Percentiles rank a stretch among this genome's conserved stretches.
Evolutionary conservation across 768 basidiomycete species (phyloP).

Genomic region (Leccinum ochraceum): DNA sequence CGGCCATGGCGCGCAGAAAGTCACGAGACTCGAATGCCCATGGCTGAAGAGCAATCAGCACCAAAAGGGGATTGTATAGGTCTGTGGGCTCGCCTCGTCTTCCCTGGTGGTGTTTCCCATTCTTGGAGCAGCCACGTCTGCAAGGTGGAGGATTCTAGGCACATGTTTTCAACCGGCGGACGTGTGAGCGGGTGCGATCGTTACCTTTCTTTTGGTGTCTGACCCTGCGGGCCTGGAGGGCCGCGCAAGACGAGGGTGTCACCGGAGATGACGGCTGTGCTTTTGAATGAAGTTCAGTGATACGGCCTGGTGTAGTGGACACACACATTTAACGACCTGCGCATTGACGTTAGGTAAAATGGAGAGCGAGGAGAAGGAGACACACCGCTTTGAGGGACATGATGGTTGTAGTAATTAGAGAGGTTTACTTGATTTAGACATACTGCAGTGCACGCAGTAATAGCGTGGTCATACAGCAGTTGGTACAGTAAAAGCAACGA

Average conservation of each 20-base stretch:
- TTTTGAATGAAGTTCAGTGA: conserved; percentile 20
- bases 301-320: not conserved
- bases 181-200: conserved; percentile 14
- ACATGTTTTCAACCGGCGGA: conserved; percentile 7
- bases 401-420: not conserved
- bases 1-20: conserved; percentile 79
- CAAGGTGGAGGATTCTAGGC: conserved; percentile 81
- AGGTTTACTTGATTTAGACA: too few species aligned
- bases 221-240: conserved; percentile 75
- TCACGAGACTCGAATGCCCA: conserved; percentile 95
- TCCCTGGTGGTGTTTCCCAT: conserved; percentile 81
- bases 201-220: conserved; percentile 88
- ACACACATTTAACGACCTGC: conserved; percentile 64
- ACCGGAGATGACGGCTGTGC: conserved; percentile 82
- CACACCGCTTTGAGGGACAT: conserved; percentile 82
- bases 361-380: conserved; percentile 5
- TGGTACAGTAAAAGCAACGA: conserved; percentile 10
- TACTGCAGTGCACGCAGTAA: too few species aligned
- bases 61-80: not conserved
- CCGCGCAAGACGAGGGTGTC: conserved; percentile 86
- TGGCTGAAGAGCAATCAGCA: conserved; percentile 46
- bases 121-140: conserved; percentile 82
- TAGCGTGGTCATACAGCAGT: conserved; percentile 7
- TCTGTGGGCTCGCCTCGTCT: conserved; percentile 69
- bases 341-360: not conserved